Percentiles rank a stretch among this genome's conserved stretches.
Conservation (phyloP, 345 rosid species). For the Cardamine chenopodiifolia region DNA sequence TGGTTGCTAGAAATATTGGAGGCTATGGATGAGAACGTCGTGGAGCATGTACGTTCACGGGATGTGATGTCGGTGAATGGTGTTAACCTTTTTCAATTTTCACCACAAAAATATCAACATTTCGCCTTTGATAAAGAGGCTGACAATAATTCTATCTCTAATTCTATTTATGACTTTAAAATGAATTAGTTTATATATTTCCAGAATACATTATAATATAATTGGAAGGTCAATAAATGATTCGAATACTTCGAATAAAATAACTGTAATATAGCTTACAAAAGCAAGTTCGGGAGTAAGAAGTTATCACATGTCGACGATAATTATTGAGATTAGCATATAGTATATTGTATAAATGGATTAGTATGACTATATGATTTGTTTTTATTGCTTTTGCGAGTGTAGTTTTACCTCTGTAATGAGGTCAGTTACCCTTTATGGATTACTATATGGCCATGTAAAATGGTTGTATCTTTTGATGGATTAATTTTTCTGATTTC, state of each 20-base stretch:
- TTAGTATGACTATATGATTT: too few species aligned
- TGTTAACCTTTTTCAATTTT: too few species aligned
- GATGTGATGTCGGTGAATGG: too few species aligned
- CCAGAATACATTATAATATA: too few species aligned
- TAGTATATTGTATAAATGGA: too few species aligned
- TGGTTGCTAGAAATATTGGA: constrained; percentile 27
- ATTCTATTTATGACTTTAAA: not conserved
- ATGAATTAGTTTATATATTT: too few species aligned
- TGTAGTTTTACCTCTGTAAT: not conserved
- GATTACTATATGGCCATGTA: not conserved
- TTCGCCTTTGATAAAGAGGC: too few species aligned
- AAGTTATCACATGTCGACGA: not conserved
- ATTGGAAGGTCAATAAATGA: not conserved
- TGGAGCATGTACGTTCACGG: constrained; percentile 31
- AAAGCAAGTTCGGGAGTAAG: not conserved
- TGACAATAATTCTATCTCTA: too few species aligned
- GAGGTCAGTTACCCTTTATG: not conserved
- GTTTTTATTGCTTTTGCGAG: too few species aligned
- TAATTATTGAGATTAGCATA: not conserved
- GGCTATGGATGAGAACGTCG: constrained; percentile 9
- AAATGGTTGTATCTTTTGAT: not conserved
- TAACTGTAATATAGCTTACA: not conserved
- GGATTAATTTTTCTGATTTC: not conserved
- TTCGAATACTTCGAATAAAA: not conserved
- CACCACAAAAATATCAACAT: too few species aligned